Evolutionary conservation across 805 yeast genomes (phyloP), one percentile per base, ranked within the genome.

Genomic region (Kurtzmaniella fragi): DNA sequence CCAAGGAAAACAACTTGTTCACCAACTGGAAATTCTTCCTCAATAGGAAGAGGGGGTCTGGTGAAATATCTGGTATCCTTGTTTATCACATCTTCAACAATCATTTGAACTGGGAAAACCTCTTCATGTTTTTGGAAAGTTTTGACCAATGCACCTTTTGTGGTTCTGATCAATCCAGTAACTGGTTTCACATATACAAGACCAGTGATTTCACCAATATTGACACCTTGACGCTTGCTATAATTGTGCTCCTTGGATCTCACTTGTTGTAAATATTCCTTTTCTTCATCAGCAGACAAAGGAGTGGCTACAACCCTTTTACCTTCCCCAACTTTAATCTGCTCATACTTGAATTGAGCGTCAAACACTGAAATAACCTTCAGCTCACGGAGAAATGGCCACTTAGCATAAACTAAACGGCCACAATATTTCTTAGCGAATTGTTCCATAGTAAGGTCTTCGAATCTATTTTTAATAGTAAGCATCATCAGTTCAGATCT

Each of bases 331-430:
- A 59, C 48, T 44, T 62, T 72, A 28, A 58, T 47, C 7, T 11
- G n/a, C 37, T 69, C 77, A 50, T 75, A 84, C 33, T 66, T 69
- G 49, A 59, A 62, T 13, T 67, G 59, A 11, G 71, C 75, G 56
- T 84, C 90, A 28, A 71, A 57, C 3, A 91, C 75, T 16, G 73
- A 71, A 10, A 79, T 67, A 31, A 91, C 79, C 52, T 75, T 78
- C 8, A 89, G 83, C 62, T 91, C 97, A 49, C 80, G 74, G 47
- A 93, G 67, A 53, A 78, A 86, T n/a, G 99, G 99, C 91, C 95
- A 93, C 49, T 82, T 78, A 10, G 85, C 77, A 56, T 80, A 90
- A 2, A 85, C 83, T 36, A 78, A 61, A 41, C 78, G 71, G 34
- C 79, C 81, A 39, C 84, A 50, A 40, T 73, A 77, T 50, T 79